Percentiles rank a stretch among this genome's conserved stretches.
These are phyloP conservation scores for Fomitopsis schrenkii DNA, from an alignment of 1,284 basidiomycete species.

Conservation along the genomic window DNA sequence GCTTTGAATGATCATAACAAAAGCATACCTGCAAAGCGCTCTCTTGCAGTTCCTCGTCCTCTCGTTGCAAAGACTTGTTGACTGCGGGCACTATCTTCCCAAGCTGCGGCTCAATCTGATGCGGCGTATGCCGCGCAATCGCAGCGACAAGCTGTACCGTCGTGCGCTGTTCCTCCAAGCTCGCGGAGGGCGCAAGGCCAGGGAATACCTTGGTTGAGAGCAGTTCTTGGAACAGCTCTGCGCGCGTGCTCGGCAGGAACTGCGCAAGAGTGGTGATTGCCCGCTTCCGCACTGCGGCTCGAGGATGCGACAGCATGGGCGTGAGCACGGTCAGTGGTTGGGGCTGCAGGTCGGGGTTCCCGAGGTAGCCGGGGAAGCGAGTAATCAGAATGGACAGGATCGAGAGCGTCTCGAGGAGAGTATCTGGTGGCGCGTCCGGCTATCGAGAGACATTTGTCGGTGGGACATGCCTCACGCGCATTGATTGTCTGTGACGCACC, in stretches of 20 bases:
- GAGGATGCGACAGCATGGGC: conserved; percentile 70
- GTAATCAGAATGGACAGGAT: conserved; percentile 89
- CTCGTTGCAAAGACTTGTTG: conserved; percentile 59
- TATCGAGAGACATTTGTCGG: conserved; percentile 20
- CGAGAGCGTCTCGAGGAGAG: conserved; percentile 84
- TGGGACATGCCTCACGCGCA: not conserved
- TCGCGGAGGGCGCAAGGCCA: conserved; percentile 47
- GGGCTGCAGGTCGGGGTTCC: conserved; percentile 47
- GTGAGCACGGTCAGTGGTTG: conserved; percentile 71
- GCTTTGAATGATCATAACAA: not conserved
- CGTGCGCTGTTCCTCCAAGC: conserved; percentile 68
- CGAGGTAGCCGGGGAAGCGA: conserved; percentile 77
- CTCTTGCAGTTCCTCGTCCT: conserved; percentile 82
- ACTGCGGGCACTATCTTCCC: conserved; percentile 64
- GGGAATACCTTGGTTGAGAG: conserved; percentile 59
- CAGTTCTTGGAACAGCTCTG: conserved; percentile 51
- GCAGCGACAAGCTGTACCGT: conserved; percentile 80
- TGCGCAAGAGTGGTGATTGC: conserved; percentile 84
- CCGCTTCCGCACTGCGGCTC: conserved; percentile 86
- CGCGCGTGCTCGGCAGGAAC: conserved; percentile 67
- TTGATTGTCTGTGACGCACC: conserved; percentile 40
- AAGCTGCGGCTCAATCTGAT: conserved; percentile 57
- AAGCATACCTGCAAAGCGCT: conserved; percentile 62
- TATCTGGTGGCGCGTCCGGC: conserved; percentile 76
- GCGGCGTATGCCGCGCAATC: conserved; percentile 68